Percentiles rank a stretch among this genome's conserved stretches.
These are phyloP conservation scores for Xylariaceae sp. DNA, from an alignment of 2,329 filamentous ascomycete genomes.

Conservation along the genomic window DNA sequence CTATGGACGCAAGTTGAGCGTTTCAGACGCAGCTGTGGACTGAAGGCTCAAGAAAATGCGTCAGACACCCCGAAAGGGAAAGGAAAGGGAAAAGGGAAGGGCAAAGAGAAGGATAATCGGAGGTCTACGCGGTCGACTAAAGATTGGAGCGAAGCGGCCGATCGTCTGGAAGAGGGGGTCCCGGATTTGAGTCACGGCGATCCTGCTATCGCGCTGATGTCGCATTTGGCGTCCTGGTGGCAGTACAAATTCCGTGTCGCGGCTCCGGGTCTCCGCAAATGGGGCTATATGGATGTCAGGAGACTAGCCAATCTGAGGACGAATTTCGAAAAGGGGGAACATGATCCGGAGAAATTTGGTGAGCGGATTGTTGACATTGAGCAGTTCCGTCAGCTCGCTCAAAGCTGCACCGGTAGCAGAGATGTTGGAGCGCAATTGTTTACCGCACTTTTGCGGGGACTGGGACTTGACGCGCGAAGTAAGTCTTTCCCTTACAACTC, in stretches of 20 bases:
- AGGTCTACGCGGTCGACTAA: slow-evolving; percentile 37
- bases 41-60: slow-evolving; percentile 41
- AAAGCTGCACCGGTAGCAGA: slow-evolving; percentile 69
- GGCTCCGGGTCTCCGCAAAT: slow-evolving; percentile 77
- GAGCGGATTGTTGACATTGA: slow-evolving; percentile 65
- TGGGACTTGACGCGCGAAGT: slow-evolving; percentile 72
- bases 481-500: background rate
- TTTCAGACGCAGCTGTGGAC: slow-evolving; percentile 64
- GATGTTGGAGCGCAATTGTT: slow-evolving; percentile 89
- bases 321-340: slow-evolving; percentile 58
- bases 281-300: slow-evolving; percentile 77
- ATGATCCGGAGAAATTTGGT: slow-evolving; percentile 63
- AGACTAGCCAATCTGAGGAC: slow-evolving; percentile 68
- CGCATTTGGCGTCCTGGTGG: slow-evolving; percentile 79
- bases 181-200: slow-evolving; percentile 79
- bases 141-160: slow-evolving; percentile 69
- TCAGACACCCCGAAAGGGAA: slow-evolving; percentile 35
- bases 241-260: slow-evolving; percentile 74
- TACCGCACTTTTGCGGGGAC: slow-evolving; percentile 71
- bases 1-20: slow-evolving; percentile 68
- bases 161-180: slow-evolving; percentile 61
- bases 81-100: slow-evolving; percentile 38
- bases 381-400: slow-evolving; percentile 64
- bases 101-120: slow-evolving; percentile 26
- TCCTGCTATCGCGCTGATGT: slow-evolving; percentile 71